phyloP scores from a whole-genome alignment of 352 stramenopile genomes.

The Pythium inflatum region DNA sequence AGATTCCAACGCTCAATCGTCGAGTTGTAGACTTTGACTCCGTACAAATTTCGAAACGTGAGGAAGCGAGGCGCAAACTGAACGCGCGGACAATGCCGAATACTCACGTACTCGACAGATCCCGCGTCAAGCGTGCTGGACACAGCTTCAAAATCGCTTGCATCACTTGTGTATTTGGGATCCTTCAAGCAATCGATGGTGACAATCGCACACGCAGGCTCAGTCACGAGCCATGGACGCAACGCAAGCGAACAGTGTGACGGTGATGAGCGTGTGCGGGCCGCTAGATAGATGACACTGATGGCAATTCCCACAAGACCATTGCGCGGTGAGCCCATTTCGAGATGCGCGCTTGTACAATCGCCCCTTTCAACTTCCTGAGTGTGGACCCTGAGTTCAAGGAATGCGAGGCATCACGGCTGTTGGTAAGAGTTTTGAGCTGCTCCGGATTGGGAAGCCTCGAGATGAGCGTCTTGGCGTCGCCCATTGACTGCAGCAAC shows the following conservation, averaged over 20 bases:
- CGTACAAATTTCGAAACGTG: constrained; percentile 14
- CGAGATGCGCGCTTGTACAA: neutral
- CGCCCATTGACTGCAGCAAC: constrained; percentile 38
- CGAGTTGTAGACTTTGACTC: constrained; percentile 30
- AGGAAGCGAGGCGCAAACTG: constrained; percentile 8
- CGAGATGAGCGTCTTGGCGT: constrained; percentile 32
- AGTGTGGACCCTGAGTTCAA: neutral
- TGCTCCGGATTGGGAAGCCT: neutral
- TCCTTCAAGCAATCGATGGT: constrained; percentile 20
- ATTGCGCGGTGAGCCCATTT: neutral
- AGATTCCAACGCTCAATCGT: constrained; percentile 4
- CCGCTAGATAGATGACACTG: constrained; percentile 30
- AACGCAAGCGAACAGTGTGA: constrained; percentile 34
- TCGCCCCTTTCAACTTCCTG: neutral
- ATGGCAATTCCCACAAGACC: constrained; percentile 28
- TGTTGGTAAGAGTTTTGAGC: neutral
- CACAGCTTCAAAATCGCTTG: neutral
- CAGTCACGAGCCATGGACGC: constrained; percentile 35
- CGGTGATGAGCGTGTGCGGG: neutral
- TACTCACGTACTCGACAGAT: constrained; percentile 10
- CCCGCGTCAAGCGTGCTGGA: neutral
- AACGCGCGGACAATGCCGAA: constrained; percentile 21
- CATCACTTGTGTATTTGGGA: neutral
- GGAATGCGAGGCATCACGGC: neutral
- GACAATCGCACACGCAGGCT: constrained; percentile 37